Conservation (phyloP, 441 rosid genomes). For the Adansonia rubrostipa region DNA sequence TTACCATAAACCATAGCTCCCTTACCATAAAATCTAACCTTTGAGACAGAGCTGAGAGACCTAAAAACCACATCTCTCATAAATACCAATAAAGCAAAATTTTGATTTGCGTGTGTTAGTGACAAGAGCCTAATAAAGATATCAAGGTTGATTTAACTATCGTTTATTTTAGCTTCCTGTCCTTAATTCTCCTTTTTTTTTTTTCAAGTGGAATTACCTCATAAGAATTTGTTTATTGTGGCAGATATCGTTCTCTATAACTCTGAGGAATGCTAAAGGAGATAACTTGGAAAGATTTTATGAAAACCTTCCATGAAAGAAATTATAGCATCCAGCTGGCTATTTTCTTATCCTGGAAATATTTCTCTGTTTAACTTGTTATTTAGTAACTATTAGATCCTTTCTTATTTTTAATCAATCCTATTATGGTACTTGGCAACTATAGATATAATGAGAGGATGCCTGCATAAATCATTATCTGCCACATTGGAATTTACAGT, state of each 20-base stretch:
- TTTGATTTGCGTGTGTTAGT: neutral
- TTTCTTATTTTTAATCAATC: slow-evolving; percentile 39
- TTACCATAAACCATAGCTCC: neutral
- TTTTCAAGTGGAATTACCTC: neutral
- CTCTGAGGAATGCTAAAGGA: slow-evolving; percentile 57
- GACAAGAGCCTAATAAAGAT: neutral
- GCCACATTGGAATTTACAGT: slow-evolving; percentile 70
- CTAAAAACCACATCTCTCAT: neutral
- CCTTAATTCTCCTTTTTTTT: neutral
- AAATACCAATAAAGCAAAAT: neutral
- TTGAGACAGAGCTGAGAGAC: neutral
- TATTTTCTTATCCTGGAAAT: slow-evolving; percentile 20
- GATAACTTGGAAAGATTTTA: slow-evolving; percentile 60
- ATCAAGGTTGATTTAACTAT: neutral
- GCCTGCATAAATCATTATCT: slow-evolving; percentile 76
- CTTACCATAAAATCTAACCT: neutral
- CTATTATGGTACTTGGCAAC: slow-evolving; percentile 73
- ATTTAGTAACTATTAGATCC: slow-evolving; percentile 12
- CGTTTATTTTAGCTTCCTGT: neutral
- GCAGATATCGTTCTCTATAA: slow-evolving; percentile 77
- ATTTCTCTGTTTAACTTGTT: slow-evolving; percentile 14
- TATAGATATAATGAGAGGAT: slow-evolving; percentile 78
- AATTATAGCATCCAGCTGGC: slow-evolving; percentile 81
- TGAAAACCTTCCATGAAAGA: slow-evolving; percentile 85
- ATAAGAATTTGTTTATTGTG: slow-evolving; percentile 14